Evolutionary conservation across 2,329 filamentous ascomycete species (phyloP).

Genomic region (Fusarium avenaceum): DNA sequence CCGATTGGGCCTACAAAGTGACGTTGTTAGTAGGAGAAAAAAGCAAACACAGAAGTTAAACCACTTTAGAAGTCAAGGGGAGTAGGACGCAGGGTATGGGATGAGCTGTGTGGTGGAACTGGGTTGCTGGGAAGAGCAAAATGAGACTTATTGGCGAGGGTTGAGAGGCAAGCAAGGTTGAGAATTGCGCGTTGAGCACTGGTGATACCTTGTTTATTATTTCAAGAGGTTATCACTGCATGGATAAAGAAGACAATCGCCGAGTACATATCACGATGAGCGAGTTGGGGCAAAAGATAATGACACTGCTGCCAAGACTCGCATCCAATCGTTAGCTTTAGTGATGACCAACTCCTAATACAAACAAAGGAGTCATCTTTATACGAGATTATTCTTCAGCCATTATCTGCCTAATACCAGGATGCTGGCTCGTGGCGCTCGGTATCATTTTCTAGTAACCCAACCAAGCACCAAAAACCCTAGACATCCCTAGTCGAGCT

Average conservation of each 20-base stretch:
- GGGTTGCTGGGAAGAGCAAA: conserved; percentile 8
- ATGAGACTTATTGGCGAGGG: neutral
- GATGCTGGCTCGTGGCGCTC: conserved; percentile 16
- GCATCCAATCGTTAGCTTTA: conserved; percentile 10
- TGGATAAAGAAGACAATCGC: neutral
- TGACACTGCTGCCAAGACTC: neutral
- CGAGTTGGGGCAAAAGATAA: conserved; percentile 4
- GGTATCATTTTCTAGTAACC: neutral
- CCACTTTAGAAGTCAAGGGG: neutral
- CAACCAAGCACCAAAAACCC: conserved; percentile 13
- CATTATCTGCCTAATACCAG: conserved; percentile 1
- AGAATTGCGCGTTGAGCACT: conserved; percentile 7
- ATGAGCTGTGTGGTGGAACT: conserved; percentile 16
- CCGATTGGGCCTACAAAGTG: conserved; percentile 19
- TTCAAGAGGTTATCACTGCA: neutral
- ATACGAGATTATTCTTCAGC: neutral
- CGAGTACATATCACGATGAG: neutral
- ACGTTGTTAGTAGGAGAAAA: conserved; percentile 4
- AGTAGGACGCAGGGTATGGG: conserved; percentile 3
- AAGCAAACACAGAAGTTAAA: conserved; percentile 4
- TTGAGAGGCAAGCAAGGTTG: conserved; percentile 14
- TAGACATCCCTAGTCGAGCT: conserved; percentile 8
- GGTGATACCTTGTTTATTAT: neutral
- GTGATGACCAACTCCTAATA: neutral
- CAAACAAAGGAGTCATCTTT: neutral